Evolutionary conservation across 176 grass and related monocot species (phyloP).

Genomic region (Microstegium vimineum): DNA sequence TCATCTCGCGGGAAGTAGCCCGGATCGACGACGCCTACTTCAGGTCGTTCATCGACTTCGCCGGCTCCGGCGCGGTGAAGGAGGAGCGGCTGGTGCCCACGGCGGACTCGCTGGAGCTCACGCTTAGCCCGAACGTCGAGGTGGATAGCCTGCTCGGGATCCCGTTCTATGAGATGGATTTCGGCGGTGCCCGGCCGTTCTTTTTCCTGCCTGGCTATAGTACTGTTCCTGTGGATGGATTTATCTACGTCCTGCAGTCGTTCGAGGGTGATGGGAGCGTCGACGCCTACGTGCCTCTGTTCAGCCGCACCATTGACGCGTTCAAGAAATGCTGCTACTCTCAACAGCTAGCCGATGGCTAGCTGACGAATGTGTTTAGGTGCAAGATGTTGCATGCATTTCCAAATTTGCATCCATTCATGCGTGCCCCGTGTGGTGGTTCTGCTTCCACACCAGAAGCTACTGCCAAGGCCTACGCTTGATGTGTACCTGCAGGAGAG

Average conservation of each 20-base stretch:
- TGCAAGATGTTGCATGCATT: too few relatives aligned
- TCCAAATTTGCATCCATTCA: too few relatives aligned
- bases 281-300: not conserved
- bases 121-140: not conserved
- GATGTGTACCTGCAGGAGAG: too few relatives aligned
- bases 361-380: too few relatives aligned
- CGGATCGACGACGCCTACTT: not conserved
- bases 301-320: not conserved
- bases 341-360: too few relatives aligned
- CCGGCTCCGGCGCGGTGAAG: not conserved
- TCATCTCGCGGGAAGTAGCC: not conserved
- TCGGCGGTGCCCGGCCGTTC: not conserved
- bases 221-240: not conserved
- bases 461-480: too few relatives aligned
- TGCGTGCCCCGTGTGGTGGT: too few relatives aligned
- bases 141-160: not conserved
- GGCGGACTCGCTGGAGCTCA: not conserved
- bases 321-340: slow-evolving; percentile 1
- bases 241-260: not conserved
- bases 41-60: slow-evolving; percentile 4
- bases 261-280: not conserved
- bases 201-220: not conserved
- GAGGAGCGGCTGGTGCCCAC: not conserved
- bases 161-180: not conserved
- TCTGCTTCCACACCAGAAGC: too few relatives aligned